A percentile compares a stretch with the other conserved stretches of the same genome.
Evolutionary conservation across 192 early-diverging fungal species (phyloP).

Genomic region (Jimgerdemannia lactiflua): DNA sequence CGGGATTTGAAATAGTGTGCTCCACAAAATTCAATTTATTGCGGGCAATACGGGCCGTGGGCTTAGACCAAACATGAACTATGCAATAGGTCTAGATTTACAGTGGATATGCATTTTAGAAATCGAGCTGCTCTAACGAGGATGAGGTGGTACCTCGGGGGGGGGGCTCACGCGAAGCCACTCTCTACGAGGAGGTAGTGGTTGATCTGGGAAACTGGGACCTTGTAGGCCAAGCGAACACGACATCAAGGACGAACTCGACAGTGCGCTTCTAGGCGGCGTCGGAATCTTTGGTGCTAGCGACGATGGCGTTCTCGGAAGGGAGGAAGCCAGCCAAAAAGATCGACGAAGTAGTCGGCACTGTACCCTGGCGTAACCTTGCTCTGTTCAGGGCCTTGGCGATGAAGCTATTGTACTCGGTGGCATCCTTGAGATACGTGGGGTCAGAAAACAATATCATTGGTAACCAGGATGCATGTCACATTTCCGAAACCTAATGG

Average conservation of each 20-base stretch:
- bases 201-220: slow-evolving; percentile 23
- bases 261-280: slow-evolving; percentile 29
- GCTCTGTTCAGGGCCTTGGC: slow-evolving; percentile 11
- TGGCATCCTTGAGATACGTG: slow-evolving; percentile 36
- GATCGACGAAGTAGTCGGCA: slow-evolving; percentile 33
- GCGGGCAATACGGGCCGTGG: too few species aligned
- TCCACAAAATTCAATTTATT: too few species aligned
- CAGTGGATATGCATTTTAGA: slow-evolving; percentile 15
- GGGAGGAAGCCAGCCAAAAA: slow-evolving; percentile 29
- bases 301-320: slow-evolving; percentile 23
- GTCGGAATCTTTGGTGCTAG: slow-evolving; percentile 28
- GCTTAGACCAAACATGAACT: too few species aligned
- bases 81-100: too few species aligned
- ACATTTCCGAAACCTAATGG: too few species aligned
- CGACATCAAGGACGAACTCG: slow-evolving; percentile 18
- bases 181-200: slow-evolving; percentile 22
- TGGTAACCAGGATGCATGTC: too few species aligned
- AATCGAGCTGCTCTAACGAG: slow-evolving; percentile 39
- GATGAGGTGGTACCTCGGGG: slow-evolving; percentile 25
- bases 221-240: slow-evolving; percentile 34
- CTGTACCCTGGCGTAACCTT: slow-evolving; percentile 33
- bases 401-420: slow-evolving; percentile 34
- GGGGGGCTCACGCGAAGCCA: slow-evolving; percentile 5
- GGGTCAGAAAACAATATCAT: background rate
- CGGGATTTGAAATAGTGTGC: too few species aligned